A percentile compares a stretch with the other conserved stretches of the same genome.
These are phyloP conservation scores for Metschnikowia proteae DNA, from an alignment of 805 yeast genomes.

Conservation along the genomic window DNA sequence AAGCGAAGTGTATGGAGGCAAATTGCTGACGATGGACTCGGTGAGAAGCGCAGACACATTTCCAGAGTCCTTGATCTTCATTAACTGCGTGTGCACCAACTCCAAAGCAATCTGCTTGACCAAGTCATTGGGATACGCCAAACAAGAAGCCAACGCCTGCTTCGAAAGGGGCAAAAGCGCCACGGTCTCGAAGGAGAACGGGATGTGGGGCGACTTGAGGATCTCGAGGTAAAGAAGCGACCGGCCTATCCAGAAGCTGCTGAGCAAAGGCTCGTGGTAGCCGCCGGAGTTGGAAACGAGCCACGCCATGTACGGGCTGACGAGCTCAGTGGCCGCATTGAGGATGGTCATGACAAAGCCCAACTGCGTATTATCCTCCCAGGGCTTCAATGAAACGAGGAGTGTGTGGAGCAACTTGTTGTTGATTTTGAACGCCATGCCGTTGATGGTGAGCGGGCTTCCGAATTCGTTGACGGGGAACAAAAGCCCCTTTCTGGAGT, in stretches of 20 bases:
- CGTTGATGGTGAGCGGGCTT: slow-evolving; percentile 44
- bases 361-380: slow-evolving; percentile 69
- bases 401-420: slow-evolving; percentile 66
- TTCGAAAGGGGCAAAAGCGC: slow-evolving; percentile 64
- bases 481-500: slow-evolving; percentile 44
- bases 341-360: slow-evolving; percentile 52
- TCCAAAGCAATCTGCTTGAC: slow-evolving; percentile 65
- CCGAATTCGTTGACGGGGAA: slow-evolving; percentile 49
- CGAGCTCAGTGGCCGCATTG: slow-evolving; percentile 57
- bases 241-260: slow-evolving; percentile 82
- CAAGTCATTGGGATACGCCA: slow-evolving; percentile 43
- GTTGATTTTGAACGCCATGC: slow-evolving; percentile 52
- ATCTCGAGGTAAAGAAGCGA: slow-evolving; percentile 58
- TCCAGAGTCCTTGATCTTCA: slow-evolving; percentile 27
- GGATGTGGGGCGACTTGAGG: slow-evolving; percentile 51
- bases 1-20: slow-evolving; percentile 45
- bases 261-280: slow-evolving; percentile 70
- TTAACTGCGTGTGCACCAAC: slow-evolving; percentile 56
- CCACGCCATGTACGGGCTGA: slow-evolving; percentile 65
- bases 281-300: slow-evolving; percentile 56
- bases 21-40: slow-evolving; percentile 23
- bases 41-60: slow-evolving; percentile 8
- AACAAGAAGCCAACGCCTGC: slow-evolving; percentile 52
- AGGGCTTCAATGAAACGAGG: slow-evolving; percentile 67
- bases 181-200: slow-evolving; percentile 49